These are phyloP conservation scores for Kwoniella sp. DNA, from an alignment of 768 basidiomycete genomes.

Conservation along the genomic window DNA sequence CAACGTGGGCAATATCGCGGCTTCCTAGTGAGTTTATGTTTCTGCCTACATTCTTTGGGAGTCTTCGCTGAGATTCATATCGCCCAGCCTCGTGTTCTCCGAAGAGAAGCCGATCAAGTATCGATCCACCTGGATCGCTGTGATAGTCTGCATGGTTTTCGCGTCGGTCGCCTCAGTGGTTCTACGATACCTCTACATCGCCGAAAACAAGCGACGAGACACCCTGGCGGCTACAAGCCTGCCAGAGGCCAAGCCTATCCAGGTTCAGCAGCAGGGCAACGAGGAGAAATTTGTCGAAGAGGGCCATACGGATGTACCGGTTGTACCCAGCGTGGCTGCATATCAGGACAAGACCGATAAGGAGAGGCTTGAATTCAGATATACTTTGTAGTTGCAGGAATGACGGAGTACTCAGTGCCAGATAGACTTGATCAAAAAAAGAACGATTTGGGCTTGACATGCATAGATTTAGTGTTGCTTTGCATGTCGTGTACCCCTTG, in stretches of 20 bases:
- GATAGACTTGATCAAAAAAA: not conserved
- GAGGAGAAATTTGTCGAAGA: constrained; percentile 18
- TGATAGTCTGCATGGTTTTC: constrained; percentile 53
- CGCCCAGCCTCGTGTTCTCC: constrained; percentile 39
- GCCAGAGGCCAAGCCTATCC: constrained; percentile 3
- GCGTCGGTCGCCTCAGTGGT: constrained; percentile 34
- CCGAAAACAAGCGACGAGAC: constrained; percentile 47
- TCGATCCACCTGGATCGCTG: constrained; percentile 56
- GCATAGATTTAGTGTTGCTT: no score
- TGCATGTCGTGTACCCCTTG: no score
- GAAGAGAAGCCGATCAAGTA: constrained; percentile 51
- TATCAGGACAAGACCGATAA: constrained; percentile 49
- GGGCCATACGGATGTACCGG: constrained; percentile 17
- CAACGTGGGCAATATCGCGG: constrained; percentile 48
- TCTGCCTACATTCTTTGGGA: not conserved
- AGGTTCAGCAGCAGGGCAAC: constrained; percentile 7
- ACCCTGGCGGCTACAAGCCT: not conserved
- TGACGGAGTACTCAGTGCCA: not conserved
- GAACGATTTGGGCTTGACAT: not conserved
- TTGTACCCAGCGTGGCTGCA: constrained; percentile 16
- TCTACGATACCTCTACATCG: constrained; percentile 35
- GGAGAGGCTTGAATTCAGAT: constrained; percentile 44
- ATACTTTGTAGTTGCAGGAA: constrained; percentile 36
- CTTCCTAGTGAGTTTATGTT: constrained; percentile 25
- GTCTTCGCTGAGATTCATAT: not conserved